These are phyloP conservation scores for Bullera alba DNA, from an alignment of 768 basidiomycete species.

Conservation along the genomic window DNA sequence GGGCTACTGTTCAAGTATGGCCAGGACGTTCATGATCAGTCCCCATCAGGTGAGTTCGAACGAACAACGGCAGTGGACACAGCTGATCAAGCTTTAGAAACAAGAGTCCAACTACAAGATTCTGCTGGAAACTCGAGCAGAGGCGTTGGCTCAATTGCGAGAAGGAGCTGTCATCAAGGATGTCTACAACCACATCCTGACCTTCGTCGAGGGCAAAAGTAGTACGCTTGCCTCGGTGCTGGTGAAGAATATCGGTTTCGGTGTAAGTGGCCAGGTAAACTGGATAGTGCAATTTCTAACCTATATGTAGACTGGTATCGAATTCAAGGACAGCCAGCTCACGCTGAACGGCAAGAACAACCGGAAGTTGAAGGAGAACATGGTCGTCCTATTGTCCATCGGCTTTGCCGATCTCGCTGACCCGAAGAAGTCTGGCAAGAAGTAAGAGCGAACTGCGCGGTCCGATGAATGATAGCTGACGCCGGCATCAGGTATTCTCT, in stretches of 20 bases:
- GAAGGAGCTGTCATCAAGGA: conserved; percentile 71
- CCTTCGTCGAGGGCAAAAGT: conserved; percentile 66
- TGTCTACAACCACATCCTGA: conserved; percentile 67
- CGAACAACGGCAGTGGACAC: neutral
- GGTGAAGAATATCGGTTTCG: conserved; percentile 83
- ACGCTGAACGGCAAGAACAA: conserved; percentile 73
- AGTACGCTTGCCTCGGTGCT: conserved; percentile 77
- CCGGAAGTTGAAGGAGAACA: conserved; percentile 63
- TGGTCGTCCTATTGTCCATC: conserved; percentile 76
- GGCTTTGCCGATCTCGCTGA: conserved; percentile 80
- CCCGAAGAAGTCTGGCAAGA: conserved; percentile 58
- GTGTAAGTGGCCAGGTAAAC: conserved; percentile 52
- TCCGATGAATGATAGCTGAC: neutral
- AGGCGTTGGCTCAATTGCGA: conserved; percentile 67
- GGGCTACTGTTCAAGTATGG: conserved; percentile 85
- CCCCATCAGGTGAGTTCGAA: conserved; percentile 64
- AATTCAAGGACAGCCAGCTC: conserved; percentile 85
- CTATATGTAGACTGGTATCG: conserved; percentile 76
- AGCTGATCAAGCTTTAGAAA: conserved; percentile 52
- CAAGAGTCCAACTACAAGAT: conserved; percentile 85
- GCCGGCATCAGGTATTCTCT: conserved; percentile 63
- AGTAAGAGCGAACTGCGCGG: conserved; percentile 50
- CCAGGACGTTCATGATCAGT: conserved; percentile 89
- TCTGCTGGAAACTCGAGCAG: conserved; percentile 68
- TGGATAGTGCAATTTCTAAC: no score